A percentile compares a stretch with the other conserved stretches of the same genome.
These are phyloP conservation scores for Sphaceloma murrayae DNA, from an alignment of 2,329 filamentous ascomycete genomes.

Conservation along the genomic window DNA sequence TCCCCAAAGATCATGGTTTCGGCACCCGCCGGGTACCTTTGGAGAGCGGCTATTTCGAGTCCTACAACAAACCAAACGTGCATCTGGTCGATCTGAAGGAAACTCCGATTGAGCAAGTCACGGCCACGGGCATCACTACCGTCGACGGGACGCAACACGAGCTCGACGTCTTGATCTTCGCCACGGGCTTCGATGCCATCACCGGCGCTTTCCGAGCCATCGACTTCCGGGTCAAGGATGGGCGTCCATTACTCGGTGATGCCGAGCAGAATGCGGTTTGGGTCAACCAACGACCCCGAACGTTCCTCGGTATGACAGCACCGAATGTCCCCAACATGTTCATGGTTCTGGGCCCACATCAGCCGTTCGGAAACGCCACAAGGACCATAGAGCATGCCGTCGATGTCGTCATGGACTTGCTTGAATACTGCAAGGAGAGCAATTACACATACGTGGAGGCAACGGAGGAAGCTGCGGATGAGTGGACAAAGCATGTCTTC, in stretches of 20 bases:
- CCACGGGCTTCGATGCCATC: slow-evolving; percentile 33
- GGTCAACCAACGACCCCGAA: slow-evolving; percentile 26
- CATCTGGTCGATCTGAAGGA: slow-evolving; percentile 24
- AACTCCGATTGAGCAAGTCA: slow-evolving; percentile 39
- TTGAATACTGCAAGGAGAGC: slow-evolving; percentile 26
- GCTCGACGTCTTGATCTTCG: slow-evolving; percentile 32
- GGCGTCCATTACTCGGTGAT: slow-evolving; percentile 28
- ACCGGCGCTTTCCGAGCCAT: slow-evolving; percentile 32
- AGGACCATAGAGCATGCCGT: slow-evolving; percentile 31
- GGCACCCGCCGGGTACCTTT: slow-evolving; percentile 15
- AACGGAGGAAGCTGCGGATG: slow-evolving; percentile 33
- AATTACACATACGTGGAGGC: slow-evolving; percentile 33
- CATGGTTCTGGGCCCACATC: slow-evolving; percentile 32
- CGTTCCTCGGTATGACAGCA: slow-evolving; percentile 33
- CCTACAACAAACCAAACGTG: slow-evolving; percentile 24
- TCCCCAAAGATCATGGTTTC: slow-evolving; percentile 15
- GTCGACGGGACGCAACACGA: slow-evolving; percentile 22
- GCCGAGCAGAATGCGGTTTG: slow-evolving; percentile 36
- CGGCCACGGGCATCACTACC: slow-evolving; percentile 21
- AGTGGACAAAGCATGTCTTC: slow-evolving; percentile 39
- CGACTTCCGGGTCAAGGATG: slow-evolving; percentile 27
- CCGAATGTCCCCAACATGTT: slow-evolving; percentile 33
- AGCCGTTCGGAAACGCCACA: slow-evolving; percentile 37
- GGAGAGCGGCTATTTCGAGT: slow-evolving; percentile 32
- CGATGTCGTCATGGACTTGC: background rate